phyloP scores from a whole-genome alignment of 129 eudicot species.

The Tanacetum coccineum region DNA sequence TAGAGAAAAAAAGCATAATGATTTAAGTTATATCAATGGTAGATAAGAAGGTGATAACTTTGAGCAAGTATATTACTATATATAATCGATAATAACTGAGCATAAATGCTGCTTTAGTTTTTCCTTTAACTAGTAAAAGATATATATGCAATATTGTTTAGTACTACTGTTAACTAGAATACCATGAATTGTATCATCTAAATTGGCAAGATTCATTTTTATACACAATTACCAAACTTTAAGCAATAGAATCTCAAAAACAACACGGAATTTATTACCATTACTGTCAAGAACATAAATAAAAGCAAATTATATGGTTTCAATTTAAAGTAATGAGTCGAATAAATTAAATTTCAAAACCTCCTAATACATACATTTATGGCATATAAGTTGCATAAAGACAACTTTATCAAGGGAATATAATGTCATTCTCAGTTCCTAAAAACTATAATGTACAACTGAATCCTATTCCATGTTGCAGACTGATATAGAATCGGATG shows the following conservation, averaged over 20 bases:
- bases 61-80: neutral
- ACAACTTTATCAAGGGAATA: conserved; percentile 9
- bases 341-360: neutral
- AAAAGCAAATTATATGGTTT: conserved; percentile 3
- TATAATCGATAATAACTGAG: conserved; percentile 6
- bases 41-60: neutral
- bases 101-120: conserved; percentile 2
- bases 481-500: neutral
- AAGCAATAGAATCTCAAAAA: neutral
- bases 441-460: neutral
- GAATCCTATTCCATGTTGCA: conserved; percentile 12
- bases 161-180: neutral
- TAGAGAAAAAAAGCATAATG: conserved; percentile 4
- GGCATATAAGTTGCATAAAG: conserved; percentile 5
- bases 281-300: neutral
- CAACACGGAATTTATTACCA: neutral
- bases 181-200: too few relatives aligned
- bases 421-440: conserved; percentile 13
- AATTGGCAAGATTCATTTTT: too few relatives aligned
- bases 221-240: too few relatives aligned
- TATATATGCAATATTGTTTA: conserved; percentile 6
- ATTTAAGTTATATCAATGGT: conserved; percentile 1
- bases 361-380: neutral
- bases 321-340: neutral
- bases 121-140: neutral